These are phyloP conservation scores for Lyophyllum semitale DNA, from an alignment of 768 basidiomycete genomes.

Conservation along the genomic window DNA sequence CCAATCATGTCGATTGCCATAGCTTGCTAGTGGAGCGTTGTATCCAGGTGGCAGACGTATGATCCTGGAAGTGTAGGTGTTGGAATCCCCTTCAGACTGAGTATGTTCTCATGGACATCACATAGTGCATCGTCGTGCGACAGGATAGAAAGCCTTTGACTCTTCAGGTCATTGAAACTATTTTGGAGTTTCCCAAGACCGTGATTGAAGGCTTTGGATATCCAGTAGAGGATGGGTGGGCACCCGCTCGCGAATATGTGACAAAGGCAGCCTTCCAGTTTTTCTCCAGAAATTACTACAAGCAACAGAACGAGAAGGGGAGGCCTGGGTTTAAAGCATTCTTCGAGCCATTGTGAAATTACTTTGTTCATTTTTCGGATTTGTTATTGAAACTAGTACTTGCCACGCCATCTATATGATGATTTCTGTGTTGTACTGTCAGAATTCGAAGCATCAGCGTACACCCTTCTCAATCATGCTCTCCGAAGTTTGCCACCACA, in stretches of 20 bases:
- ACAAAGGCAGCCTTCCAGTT: background rate
- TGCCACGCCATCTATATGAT: too few relatives aligned
- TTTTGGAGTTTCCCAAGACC: slow-evolving; percentile 13
- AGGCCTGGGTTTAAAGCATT: background rate
- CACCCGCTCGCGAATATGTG: background rate
- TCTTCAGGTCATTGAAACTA: slow-evolving; percentile 15
- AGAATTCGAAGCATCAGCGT: too few relatives aligned
- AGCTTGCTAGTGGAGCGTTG: too few relatives aligned
- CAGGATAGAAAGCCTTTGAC: slow-evolving; percentile 16
- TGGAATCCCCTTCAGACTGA: background rate
- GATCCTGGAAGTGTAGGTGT: slow-evolving; percentile 5
- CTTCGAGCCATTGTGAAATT: background rate
- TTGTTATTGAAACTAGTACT: too few relatives aligned
- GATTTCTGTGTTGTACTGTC: too few relatives aligned
- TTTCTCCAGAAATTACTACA: background rate
- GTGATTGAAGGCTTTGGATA: background rate
- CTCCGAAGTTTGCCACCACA: too few relatives aligned
- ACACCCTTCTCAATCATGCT: too few relatives aligned
- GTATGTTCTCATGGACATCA: background rate
- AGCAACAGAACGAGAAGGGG: background rate
- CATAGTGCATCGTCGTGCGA: slow-evolving; percentile 17
- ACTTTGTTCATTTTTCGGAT: too few relatives aligned
- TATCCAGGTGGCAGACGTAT: background rate
- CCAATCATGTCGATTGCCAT: too few relatives aligned
- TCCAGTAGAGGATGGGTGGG: background rate